Evolutionary conservation across 2,329 filamentous ascomycete genomes (phyloP).

Genomic region (Sporothrix inflata): DNA sequence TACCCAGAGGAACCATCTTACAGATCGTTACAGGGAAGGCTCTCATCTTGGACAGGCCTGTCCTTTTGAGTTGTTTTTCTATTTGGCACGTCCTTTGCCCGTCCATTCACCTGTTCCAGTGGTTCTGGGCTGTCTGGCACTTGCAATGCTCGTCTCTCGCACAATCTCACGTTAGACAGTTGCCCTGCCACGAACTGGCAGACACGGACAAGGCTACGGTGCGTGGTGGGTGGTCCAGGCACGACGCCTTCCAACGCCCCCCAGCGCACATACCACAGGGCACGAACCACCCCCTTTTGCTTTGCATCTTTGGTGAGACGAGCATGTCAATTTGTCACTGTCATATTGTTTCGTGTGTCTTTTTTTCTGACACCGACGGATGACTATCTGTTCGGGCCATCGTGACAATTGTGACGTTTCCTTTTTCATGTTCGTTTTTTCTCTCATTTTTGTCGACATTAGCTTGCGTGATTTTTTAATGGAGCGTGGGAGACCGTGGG

Average conservation of each 20-base stretch:
- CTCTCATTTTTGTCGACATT: background rate
- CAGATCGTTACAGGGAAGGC: background rate
- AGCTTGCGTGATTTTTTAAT: background rate
- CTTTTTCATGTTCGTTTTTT: background rate
- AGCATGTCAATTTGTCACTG: background rate
- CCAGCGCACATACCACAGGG: background rate
- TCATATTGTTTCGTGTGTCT: background rate
- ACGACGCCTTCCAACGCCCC: background rate
- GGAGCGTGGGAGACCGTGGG: background rate
- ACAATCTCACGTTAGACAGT: background rate
- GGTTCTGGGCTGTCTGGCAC: background rate
- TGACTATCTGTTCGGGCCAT: background rate
- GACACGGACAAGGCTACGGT: background rate
- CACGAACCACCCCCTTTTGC: conserved; percentile 18
- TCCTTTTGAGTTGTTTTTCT: background rate
- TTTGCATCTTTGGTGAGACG: background rate
- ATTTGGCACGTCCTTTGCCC: background rate
- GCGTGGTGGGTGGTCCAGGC: background rate
- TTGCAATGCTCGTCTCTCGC: background rate
- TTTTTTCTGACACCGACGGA: background rate
- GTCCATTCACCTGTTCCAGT: too few species aligned
- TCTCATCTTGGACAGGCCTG: background rate
- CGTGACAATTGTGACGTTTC: background rate
- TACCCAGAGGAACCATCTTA: background rate
- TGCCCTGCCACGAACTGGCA: background rate